Base-by-base conservation (phyloP, 2,329 filamentous ascomycete genomes). In the Emericellopsis atlantica region DNA sequence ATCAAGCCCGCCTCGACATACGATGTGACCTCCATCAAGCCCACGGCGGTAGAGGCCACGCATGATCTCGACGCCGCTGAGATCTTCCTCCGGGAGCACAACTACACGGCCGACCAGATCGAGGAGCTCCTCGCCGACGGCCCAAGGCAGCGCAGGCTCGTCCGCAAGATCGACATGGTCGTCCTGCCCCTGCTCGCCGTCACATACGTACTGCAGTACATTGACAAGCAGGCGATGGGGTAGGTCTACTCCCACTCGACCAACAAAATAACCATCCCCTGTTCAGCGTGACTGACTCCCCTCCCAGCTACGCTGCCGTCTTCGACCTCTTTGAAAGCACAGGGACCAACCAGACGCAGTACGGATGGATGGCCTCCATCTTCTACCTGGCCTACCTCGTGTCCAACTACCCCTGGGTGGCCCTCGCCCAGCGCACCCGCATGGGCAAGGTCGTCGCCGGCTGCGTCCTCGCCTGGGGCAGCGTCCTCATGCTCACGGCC, bases 311-410 rank as follows among this genome's bases (percentile, higher is more conserved):
- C 52, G 4, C 51, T 46, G 6, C 66, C 68, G 33, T 61, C 69
- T 29, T 55, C 54, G 3, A 76, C 37, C 56, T 76, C 0, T 67
- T 74, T 24, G 22, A 21, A 8, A 18, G 15, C 36, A 37, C 36
- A 15, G 22, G 16, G 24, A 72, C 74, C 47, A 62, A 54, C 2
- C 51, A 58, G 12, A 56, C 57, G 1, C 55, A 74, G 40, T 77
- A 76, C 45, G 63, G 62, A 37, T 74, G 71, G 69, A 61, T 74
- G n/a, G 66, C 69, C 2, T 69, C 62, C 18, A 67, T 75, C 5
- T 76, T 75, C 50, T 76, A 74, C 44, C 60, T 76, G n/a, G 70
- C 56, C 8, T 65, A 64, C 36, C 51, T 70, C 4, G 49, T 58
- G 0, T 64, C 62, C 2, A 65, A 69, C 33, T 62, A 60, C 16